Conservation (phyloP, 169 alveolate genomes). For the Babesia caballi region DNA sequence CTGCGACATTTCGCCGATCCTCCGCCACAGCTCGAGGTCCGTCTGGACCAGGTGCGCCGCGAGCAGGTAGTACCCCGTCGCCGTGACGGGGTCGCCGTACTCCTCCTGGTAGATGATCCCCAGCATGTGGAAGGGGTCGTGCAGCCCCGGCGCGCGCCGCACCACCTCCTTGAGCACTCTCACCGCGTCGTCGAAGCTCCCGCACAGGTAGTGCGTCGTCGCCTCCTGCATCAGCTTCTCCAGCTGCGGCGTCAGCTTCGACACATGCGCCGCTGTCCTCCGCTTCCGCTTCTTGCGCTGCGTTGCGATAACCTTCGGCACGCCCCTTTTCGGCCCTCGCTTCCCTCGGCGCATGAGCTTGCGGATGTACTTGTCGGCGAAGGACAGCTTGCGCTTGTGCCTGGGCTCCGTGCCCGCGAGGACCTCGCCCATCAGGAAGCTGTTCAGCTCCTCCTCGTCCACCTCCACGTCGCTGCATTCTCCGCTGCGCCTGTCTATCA, state of each 20-base stretch:
- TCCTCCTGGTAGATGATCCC: slow-evolving; percentile 87
- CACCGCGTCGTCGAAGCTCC: slow-evolving; percentile 56
- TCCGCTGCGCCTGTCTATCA: neutral
- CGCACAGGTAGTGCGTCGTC: slow-evolving; percentile 38
- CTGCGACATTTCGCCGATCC: slow-evolving; percentile 79
- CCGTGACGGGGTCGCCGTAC: slow-evolving; percentile 76
- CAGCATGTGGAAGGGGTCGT: slow-evolving; percentile 86
- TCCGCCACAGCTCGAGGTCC: slow-evolving; percentile 81
- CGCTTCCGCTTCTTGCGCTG: slow-evolving; percentile 44
- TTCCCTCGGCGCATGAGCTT: slow-evolving; percentile 19
- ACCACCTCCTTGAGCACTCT: slow-evolving; percentile 71
- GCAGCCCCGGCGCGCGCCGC: slow-evolving; percentile 81
- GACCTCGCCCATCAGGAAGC: slow-evolving; percentile 66
- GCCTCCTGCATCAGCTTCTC: slow-evolving; percentile 65
- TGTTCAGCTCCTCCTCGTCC: slow-evolving; percentile 66
- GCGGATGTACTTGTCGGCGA: slow-evolving; percentile 39
- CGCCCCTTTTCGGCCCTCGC: neutral
- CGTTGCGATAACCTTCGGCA: neutral
- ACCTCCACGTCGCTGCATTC: slow-evolving; percentile 63
- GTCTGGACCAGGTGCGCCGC: slow-evolving; percentile 85
- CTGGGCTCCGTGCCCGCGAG: slow-evolving; percentile 16
- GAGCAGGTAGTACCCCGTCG: slow-evolving; percentile 81
- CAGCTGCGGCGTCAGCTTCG: slow-evolving; percentile 56
- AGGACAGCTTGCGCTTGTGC: slow-evolving; percentile 32
- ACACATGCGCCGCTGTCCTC: slow-evolving; percentile 47